These are phyloP conservation scores for Dimocarpus longan DNA, from an alignment of 345 rosid genomes.

Conservation along the genomic window DNA sequence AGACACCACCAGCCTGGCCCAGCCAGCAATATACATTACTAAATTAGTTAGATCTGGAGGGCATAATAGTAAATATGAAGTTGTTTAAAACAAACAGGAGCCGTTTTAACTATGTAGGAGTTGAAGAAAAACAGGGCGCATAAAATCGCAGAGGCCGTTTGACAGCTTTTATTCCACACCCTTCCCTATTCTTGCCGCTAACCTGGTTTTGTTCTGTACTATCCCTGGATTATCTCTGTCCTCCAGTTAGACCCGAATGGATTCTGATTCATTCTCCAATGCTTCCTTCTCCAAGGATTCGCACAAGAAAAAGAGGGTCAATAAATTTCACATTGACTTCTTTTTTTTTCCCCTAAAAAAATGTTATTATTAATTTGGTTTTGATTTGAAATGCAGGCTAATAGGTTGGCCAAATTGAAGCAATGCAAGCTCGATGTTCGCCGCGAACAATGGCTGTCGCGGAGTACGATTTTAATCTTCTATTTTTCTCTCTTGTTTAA, in stretches of 20 bases:
- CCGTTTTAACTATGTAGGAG: not conserved
- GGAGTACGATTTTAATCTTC: constrained; percentile 13
- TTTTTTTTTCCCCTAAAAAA: not conserved
- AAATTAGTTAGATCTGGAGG: not conserved
- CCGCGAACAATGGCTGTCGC: constrained; percentile 47
- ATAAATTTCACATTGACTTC: not conserved
- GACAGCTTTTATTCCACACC: not conserved
- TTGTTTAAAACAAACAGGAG: not conserved
- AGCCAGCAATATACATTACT: not conserved
- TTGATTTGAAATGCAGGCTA: constrained; percentile 30
- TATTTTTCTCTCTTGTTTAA: not conserved
- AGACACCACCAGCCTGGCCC: no score
- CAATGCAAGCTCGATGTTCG: constrained; percentile 44
- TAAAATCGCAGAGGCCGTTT: not conserved
- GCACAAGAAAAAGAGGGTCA: constrained; percentile 38
- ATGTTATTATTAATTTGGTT: not conserved
- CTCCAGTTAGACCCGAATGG: constrained; percentile 23
- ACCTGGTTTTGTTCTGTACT: not conserved
- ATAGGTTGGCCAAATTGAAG: constrained; percentile 42
- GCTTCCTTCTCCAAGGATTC: constrained; percentile 29
- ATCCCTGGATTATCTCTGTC: constrained; percentile 6
- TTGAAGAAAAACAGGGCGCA: not conserved
- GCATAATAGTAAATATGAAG: not conserved
- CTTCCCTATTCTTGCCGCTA: not conserved
- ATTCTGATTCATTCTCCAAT: constrained; percentile 37